These are phyloP conservation scores for Gentiana dahurica DNA, from an alignment of 257 asterid species.

Conservation along the genomic window DNA sequence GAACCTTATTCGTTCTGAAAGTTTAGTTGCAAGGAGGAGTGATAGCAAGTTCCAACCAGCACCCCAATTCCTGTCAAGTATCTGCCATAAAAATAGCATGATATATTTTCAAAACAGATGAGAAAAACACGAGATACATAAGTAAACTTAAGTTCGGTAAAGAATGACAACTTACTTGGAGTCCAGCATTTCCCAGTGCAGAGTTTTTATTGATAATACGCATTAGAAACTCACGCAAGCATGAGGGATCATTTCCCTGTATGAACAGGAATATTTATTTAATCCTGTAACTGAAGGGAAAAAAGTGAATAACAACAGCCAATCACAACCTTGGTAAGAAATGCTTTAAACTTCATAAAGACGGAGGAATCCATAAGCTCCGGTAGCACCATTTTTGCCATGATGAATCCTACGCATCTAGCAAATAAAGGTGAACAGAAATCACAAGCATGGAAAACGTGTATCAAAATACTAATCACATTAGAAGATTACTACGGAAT, in stretches of 20 bases:
- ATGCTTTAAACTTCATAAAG: slow-evolving; percentile 80
- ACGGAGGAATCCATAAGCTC: slow-evolving; percentile 85
- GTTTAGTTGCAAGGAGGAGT: slow-evolving; percentile 72
- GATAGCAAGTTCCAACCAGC: slow-evolving; percentile 95
- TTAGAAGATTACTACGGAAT: background rate
- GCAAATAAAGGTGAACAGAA: slow-evolving; percentile 16
- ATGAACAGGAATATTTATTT: slow-evolving; percentile 6
- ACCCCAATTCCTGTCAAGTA: slow-evolving; percentile 94
- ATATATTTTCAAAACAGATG: slow-evolving; percentile 10
- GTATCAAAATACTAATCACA: background rate
- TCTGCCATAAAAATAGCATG: slow-evolving; percentile 41
- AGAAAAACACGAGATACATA: background rate
- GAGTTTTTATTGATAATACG: slow-evolving; percentile 43
- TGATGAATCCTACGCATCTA: slow-evolving; percentile 88
- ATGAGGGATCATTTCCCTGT: slow-evolving; percentile 82
- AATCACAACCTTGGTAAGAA: slow-evolving; percentile 64
- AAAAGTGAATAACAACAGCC: slow-evolving; percentile 1
- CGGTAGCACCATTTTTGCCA: slow-evolving; percentile 91
- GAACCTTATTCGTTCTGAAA: slow-evolving; percentile 72
- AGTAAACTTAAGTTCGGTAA: background rate
- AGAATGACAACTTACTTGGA: slow-evolving; percentile 47
- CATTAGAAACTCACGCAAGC: slow-evolving; percentile 87
- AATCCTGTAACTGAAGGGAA: slow-evolving; percentile 6
- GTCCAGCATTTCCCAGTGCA: slow-evolving; percentile 51
- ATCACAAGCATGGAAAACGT: background rate